Base-by-base conservation (phyloP, 75 land plant genomes). In the Cupressus sempervirens region DNA sequence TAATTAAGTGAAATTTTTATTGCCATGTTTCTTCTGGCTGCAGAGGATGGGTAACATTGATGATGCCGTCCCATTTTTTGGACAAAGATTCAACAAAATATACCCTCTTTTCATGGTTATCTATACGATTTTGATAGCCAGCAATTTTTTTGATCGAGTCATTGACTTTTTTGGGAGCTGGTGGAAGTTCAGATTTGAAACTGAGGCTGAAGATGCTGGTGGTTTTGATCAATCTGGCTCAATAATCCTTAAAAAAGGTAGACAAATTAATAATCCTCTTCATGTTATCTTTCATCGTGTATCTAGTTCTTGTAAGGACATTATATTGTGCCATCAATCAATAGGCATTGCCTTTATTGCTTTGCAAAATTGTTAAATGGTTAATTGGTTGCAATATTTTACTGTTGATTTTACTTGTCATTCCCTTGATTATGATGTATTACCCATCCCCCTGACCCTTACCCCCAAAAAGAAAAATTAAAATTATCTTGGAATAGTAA, bases 41-140 rank as follows among this genome's bases (percentile, higher is more conserved):
- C 98, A 97, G 99, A 92, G 93, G 76, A 97, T 97, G 99, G 99
- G 98, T 52, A 93, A 89, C 32, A 97, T 97, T 87, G 97, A 94
- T 83, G 89, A 86, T 45, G 96, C 95, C 81, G 95, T 94, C 77
- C 94, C 95, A 30, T 94, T 97, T 84, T 94, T 96, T 86, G 93
- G 94, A 15, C 76, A 85, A 77, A 87, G 91, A 10, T 98, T 98
- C 86, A 96, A 96, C 86, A 96, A 80, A 86, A 92, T 95, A 34
- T 98, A 96, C 87, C 99, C 99, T 7, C 93, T 98, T 77, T 93
- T 98, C 84, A 98, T 98, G 99, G 99, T 98, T 77, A 85, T 95
- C 32, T 98, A 95, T 86, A 98, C 99, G 10, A 83, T 92, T 23
- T 83, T 98, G 82, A 92, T 98, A 73, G 99, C 99, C 41, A 94